Base-by-base conservation (phyloP, 257 asterid genomes). In the Penstemon eatonii region DNA sequence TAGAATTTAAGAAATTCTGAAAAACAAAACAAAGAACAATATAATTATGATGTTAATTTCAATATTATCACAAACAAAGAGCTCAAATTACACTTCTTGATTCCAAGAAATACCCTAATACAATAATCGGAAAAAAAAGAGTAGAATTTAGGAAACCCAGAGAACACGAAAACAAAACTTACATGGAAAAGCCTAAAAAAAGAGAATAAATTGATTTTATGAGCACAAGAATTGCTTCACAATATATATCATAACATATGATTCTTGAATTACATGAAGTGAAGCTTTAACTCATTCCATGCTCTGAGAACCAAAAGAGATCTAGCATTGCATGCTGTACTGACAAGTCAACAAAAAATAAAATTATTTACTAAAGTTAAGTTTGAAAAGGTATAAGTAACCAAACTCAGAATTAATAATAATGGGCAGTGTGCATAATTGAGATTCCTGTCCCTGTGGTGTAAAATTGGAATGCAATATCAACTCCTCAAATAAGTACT, bases 301-400 rank as follows among this genome's bases (percentile, higher is more conserved):
- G 33, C 33, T 25, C 33, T 2, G 47, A 33, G 73, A 68, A 59
- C 9, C 45, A 25, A 68, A 33, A 59, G 51, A 49, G 62, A 53
- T 64, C 74, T 6, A 56, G 56, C 63, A 53, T 52, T 65, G 70
- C 69, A 39, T 41, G 79, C 60, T 25, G 51, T 19, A 38, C 59
- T n/a, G 40, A 55, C 9, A 13, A 52, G 68, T 63, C 80, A 74
- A 18, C 37, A 12, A 6, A 58, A 40, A 11, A n/a, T 25, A 9
- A 25, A 49, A 44, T 60, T 44, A 63, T 53, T 39, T 68, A 8
- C n/a, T n/a, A n/a, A n/a, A n/a, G n/a, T n/a, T n/a, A n/a, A 75
- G 54, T 36, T 43, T 1, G 61, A 71, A 50, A 37, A 51, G 60
- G 18, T 13, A 40, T n/a, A n/a, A n/a, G n/a, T n/a, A n/a, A 63